Conservation (phyloP, 176 grass and related monocot species). For the Cocos nucifera region DNA sequence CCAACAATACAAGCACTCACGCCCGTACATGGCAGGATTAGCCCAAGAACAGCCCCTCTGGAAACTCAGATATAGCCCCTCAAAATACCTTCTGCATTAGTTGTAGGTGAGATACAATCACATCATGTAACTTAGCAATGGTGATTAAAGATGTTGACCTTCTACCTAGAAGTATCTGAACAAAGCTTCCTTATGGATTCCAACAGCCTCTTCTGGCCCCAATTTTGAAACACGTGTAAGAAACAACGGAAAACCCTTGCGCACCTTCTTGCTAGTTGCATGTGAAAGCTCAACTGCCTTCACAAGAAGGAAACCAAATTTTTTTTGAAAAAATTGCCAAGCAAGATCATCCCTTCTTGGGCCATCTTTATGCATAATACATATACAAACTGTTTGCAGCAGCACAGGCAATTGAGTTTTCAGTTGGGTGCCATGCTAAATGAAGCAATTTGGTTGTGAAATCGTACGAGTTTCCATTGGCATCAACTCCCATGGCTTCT, state of each 20-base stretch:
- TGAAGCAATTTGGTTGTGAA: slow-evolving; percentile 76
- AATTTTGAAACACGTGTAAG: background rate
- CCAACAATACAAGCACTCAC: background rate
- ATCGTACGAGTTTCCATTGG: slow-evolving; percentile 57
- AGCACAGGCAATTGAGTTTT: slow-evolving; percentile 84
- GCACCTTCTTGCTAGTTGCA: background rate
- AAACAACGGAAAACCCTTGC: background rate
- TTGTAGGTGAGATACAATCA: slow-evolving; percentile 44
- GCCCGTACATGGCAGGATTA: slow-evolving; percentile 7
- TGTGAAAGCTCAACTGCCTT: background rate
- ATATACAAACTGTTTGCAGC: slow-evolving; percentile 92
- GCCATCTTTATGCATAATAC: slow-evolving; percentile 65
- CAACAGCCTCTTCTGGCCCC: slow-evolving; percentile 2
- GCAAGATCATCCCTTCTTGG: slow-evolving; percentile 2
- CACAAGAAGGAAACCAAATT: background rate
- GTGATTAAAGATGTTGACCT: slow-evolving; percentile 47
- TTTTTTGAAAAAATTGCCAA: slow-evolving; percentile 7
- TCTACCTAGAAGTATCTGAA: slow-evolving; percentile 45
- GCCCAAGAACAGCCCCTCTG: slow-evolving; percentile 9
- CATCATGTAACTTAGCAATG: slow-evolving; percentile 27
- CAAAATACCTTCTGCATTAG: slow-evolving; percentile 21
- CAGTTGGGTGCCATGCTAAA: slow-evolving; percentile 85
- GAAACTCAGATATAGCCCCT: slow-evolving; percentile 15
- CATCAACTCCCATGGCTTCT: slow-evolving; percentile 45
- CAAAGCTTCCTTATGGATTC: background rate